Percentiles rank a stretch among this genome's conserved stretches.
These are phyloP conservation scores for Nematodospora anomalae DNA, from an alignment of 1,139 yeast genomes.

Conservation along the genomic window DNA sequence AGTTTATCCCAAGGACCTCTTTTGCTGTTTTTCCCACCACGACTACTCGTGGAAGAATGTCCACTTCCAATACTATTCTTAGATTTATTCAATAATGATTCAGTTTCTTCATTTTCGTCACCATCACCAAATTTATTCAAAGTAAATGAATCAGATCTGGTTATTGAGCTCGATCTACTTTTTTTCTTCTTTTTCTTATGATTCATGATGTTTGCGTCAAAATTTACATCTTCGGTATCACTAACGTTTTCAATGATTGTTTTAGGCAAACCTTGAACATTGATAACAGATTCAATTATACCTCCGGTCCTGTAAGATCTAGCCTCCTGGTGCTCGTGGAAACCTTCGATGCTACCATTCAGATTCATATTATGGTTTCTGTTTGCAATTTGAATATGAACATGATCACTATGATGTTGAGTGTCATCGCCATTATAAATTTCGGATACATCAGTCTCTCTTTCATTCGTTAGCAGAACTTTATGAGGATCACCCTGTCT, in stretches of 20 bases:
- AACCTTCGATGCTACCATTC: constrained; percentile 5
- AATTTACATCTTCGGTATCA: constrained; percentile 30
- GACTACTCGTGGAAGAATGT: constrained; percentile 9
- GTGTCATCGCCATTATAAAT: constrained; percentile 7
- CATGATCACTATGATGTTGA: constrained; percentile 6
- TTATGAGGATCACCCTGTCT: constrained; percentile 11
- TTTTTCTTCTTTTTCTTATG: constrained; percentile 10
- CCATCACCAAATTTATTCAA: constrained; percentile 7
- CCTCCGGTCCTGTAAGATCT: constrained; percentile 61
- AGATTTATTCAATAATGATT: constrained; percentile 8
- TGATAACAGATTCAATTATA: constrained; percentile 79
- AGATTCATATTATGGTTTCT: not conserved
- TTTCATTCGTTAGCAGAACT: constrained; percentile 27
- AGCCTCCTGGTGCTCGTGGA: constrained; percentile 33
- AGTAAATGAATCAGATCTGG: constrained; percentile 11
- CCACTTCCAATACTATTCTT: constrained; percentile 4
- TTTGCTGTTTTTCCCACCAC: constrained; percentile 3
- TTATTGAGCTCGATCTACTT: constrained; percentile 7
- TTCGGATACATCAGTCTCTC: constrained; percentile 34
- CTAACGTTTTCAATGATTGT: constrained; percentile 73
- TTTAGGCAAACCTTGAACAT: constrained; percentile 81
- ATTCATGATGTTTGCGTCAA: constrained; percentile 6
- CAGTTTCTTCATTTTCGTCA: constrained; percentile 12
- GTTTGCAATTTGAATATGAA: constrained; percentile 7
- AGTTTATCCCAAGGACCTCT: constrained; percentile 4